Base-by-base conservation (phyloP, 352 stramenopile species). In the Phytophthora crassamura region DNA sequence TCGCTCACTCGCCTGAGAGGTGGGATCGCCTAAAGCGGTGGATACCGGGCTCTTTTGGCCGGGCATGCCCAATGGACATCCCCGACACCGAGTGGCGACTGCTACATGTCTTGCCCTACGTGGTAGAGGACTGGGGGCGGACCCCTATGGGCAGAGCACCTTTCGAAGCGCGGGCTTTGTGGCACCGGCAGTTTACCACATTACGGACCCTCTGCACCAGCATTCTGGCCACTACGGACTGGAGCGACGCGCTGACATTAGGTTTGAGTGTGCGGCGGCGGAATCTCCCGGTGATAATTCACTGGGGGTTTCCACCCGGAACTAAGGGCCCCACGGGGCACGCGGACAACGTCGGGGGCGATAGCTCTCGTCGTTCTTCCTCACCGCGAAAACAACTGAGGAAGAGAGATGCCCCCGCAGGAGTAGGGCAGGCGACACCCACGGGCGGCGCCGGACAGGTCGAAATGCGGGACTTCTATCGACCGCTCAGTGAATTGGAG, bases 311-410 rank as follows among this genome's bases (percentile, higher is more conserved):
- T 15, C n/a, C 5, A 42, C 12, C 5, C 28, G 33, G 4, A 25
- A 40, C 16, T 54, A 54, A 54, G 33, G 47, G 47, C 47, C 41
- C 47, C 47, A 8, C 47, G 30, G 33, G 11, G 30, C 47, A n/a
- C n/a, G n/a, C n/a, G n/a, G n/a, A n/a, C n/a, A n/a, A n/a, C n/a
- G n/a, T n/a, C n/a, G n/a, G n/a, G n/a, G n/a, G n/a, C n/a, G n/a
- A n/a, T n/a, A n/a, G n/a, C n/a, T n/a, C n/a, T n/a, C n/a, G n/a
- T n/a, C n/a, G n/a, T n/a, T n/a, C n/a, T n/a, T n/a, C n/a, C n/a
- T n/a, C n/a, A n/a, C n/a, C n/a, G n/a, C n/a, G n/a, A n/a, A n/a
- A n/a, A n/a, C n/a, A n/a, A n/a, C n/a, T n/a, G n/a, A n/a, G n/a
- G n/a, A n/a, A n/a, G n/a, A n/a, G n/a, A n/a, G n/a, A n/a, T n/a